Evolutionary conservation across 2,329 filamentous ascomycete genomes (phyloP), one percentile per base, ranked within the genome.

Genomic region (Colletotrichum sp.): DNA sequence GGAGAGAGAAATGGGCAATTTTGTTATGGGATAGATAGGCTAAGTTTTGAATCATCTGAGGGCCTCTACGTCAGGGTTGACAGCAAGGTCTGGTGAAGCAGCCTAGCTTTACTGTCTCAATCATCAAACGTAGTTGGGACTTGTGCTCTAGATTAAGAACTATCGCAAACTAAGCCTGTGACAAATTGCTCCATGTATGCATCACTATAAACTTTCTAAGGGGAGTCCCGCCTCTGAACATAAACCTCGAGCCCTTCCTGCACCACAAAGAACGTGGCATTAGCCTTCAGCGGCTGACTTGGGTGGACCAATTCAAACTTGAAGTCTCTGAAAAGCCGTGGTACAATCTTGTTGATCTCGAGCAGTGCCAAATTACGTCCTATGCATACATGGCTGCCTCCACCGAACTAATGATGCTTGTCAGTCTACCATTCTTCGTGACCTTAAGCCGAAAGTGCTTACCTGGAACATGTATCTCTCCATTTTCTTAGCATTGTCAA

Each of bases 321-420:
- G 79, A 88, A 92, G 76, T 90, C 87, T n/a, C 89, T 82, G 77
- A 91, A 82, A 30, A 92, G 83, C 44, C 89, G 87, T 6, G 90
- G 89, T 44, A 91, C 82, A 44, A 92, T 86, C 84, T 92, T 93
- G 83, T 91, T 90, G 79, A 91, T 90, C 82, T 92, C 90, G 32
- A 91, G 82, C 55, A 91, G 82, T 1, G 89, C 90, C 36, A 92
- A 80, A 79, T 91, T 89, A 6, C 88, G 86, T 24, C 90, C 90
- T 75, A 91, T 90, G 80, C 90, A 92, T 5, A 91, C 81, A 64
- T 91, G 88, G 10, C 86, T 86, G 30, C 90, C 90, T 13, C 87
- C 89, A 26, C 90, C 90, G 78, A 92, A 92, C 87, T 88, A 18
- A 5, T 26, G 8, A 15, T 69, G 13, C n/a, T 69, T 77, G 68